phyloP scores from a whole-genome alignment of 176 grass and related monocot species.

The Phragmites australis region DNA sequence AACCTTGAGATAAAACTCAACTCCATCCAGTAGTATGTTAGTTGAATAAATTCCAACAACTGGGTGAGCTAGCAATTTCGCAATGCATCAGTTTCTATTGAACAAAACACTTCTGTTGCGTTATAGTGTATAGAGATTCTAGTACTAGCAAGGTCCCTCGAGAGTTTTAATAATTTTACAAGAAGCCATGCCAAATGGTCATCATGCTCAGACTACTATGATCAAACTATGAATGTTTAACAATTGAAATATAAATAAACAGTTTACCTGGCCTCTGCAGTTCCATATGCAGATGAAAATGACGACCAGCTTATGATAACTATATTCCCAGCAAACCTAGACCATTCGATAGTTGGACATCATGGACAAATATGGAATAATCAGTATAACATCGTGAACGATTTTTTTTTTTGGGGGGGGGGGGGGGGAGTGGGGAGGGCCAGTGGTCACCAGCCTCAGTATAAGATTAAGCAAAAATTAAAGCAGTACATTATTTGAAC shows the following conservation, averaged over 20 bases:
- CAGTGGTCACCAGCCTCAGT: background rate
- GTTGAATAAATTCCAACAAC: constrained; percentile 13
- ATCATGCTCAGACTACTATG: background rate
- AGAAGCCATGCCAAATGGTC: background rate
- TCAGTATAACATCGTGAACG: background rate
- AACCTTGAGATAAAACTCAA: constrained; percentile 1
- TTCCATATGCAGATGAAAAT: constrained; percentile 12
- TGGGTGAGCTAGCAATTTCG: background rate
- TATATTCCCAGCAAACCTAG: background rate
- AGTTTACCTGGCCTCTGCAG: background rate
- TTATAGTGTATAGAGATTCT: constrained; percentile 18
- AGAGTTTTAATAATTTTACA: background rate
- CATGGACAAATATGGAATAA: background rate
- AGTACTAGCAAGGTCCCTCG: background rate
- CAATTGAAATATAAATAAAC: background rate
- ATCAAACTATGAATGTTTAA: background rate
- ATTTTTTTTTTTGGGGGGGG: background rate
- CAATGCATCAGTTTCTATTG: background rate
- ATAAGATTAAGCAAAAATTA: constrained; percentile 1
- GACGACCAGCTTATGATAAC: constrained; percentile 7
- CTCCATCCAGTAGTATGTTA: background rate
- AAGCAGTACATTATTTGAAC: background rate
- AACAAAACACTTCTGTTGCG: background rate
- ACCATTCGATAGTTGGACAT: background rate
- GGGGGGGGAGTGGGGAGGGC: background rate